phyloP scores from a whole-genome alignment of 2,329 filamentous ascomycete genomes.

The Neofusicoccum parvum region DNA sequence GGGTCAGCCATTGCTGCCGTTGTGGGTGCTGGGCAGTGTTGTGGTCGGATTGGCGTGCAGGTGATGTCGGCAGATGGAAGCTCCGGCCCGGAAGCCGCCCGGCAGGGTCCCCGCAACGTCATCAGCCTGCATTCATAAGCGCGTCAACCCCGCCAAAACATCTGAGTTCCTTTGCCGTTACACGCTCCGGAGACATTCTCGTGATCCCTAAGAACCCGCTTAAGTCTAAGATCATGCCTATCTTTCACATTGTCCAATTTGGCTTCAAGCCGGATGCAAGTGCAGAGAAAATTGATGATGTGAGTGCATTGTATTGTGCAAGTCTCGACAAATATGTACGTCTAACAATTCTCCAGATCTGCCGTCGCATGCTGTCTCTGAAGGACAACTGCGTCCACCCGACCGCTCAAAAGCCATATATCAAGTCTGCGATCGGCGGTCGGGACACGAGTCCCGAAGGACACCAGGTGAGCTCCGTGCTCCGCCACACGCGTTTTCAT shows the following conservation, averaged over 20 bases:
- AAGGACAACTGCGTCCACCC: conserved; percentile 63
- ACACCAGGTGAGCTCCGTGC: conserved; percentile 51
- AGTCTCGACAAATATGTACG: conserved; percentile 17
- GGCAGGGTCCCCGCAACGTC: neutral
- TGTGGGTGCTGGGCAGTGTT: neutral
- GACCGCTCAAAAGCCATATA: conserved; percentile 60
- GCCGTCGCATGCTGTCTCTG: conserved; percentile 59
- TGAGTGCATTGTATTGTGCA: conserved; percentile 37
- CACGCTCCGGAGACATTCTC: neutral
- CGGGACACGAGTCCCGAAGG: conserved; percentile 65
- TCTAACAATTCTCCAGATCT: conserved; percentile 47
- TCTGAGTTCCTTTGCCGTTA: neutral
- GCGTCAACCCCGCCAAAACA: conserved; percentile 3
- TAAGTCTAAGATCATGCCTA: conserved; percentile 53
- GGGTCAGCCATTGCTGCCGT: conserved; percentile 4
- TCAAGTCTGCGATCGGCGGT: conserved; percentile 61
- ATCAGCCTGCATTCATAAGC: neutral
- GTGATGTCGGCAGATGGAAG: neutral
- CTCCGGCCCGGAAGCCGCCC: neutral
- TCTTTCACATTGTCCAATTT: conserved; percentile 71
- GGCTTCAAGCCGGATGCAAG: conserved; percentile 60
- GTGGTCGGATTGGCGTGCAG: neutral
- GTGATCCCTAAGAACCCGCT: neutral
- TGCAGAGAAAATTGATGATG: conserved; percentile 57
- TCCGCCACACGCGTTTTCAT: neutral